These are phyloP conservation scores for Talaromyces sp. DNA, from an alignment of 2,329 filamentous ascomycete species.

Conservation along the genomic window DNA sequence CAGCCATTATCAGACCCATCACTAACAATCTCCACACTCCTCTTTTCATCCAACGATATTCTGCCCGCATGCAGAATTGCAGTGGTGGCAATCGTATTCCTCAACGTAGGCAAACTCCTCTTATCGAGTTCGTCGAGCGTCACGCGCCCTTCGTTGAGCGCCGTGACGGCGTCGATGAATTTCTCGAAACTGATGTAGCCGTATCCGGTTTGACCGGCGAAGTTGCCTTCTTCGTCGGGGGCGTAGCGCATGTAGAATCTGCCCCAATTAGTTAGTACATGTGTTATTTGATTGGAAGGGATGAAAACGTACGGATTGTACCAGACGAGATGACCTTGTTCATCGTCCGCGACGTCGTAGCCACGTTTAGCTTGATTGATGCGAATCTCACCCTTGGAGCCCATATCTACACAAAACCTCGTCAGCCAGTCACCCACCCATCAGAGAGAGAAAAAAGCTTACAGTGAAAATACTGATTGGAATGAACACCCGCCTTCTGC, in stretches of 20 bases:
- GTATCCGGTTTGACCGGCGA: slow-evolving; percentile 84
- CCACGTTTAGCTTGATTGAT: slow-evolving; percentile 91
- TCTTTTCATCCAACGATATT: slow-evolving; percentile 74
- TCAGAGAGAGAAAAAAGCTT: slow-evolving; percentile 14
- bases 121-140: slow-evolving; percentile 72
- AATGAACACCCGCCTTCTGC: slow-evolving; percentile 88
- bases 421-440: slow-evolving; percentile 7
- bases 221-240: slow-evolving; percentile 91
- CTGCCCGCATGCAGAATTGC: slow-evolving; percentile 86
- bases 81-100: slow-evolving; percentile 85
- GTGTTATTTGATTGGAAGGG: not conserved
- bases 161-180: slow-evolving; percentile 80
- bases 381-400: slow-evolving; percentile 73
- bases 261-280: not conserved
- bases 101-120: slow-evolving; percentile 75
- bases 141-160: slow-evolving; percentile 67
- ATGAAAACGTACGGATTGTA: slow-evolving; percentile 64
- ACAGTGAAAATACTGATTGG: slow-evolving; percentile 93
- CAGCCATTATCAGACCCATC: slow-evolving; percentile 44
- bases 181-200: slow-evolving; percentile 95
- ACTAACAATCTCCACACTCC: slow-evolving; percentile 65
- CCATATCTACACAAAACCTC: slow-evolving; percentile 61
- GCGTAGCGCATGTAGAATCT: slow-evolving; percentile 90
- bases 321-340: slow-evolving; percentile 63
- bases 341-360: slow-evolving; percentile 89